Evolutionary conservation across 768 basidiomycete species (phyloP), one percentile per base, ranked within the genome.

Genomic region (Austroboletus eburneus): DNA sequence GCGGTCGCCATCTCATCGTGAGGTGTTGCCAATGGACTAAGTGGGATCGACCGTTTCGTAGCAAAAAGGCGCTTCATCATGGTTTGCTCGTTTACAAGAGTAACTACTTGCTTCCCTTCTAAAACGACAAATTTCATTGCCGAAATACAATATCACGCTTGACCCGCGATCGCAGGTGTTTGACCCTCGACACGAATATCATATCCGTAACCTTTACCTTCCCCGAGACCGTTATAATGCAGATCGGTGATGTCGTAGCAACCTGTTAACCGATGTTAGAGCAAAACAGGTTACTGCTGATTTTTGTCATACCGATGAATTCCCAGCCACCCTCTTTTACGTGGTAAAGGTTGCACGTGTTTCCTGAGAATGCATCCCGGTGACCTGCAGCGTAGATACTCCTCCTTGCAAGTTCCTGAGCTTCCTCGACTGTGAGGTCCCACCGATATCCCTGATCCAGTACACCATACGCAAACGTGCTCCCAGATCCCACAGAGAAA

Each of bases 401-500:
- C 57, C 94, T 73, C 63, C 93, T 72, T 16, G 87, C 96, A 21
- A 98, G 81, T 60, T 98, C 96, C 63, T 91, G 87, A 2, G 96
- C 96, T 51, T 96, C 95, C 50, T 84, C 92, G 48, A 90, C 91
- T 18, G 84, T 80, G 49, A 99, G 70, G 62, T 98, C 93, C 90
- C 89, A 98, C 49, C 73, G 80, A 65, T 94, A 93, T 12, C 87
- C 93, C 69, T 96, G 94, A 68, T 98, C 96, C 39, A 96, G 77
- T 2, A 98, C 91, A 76, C 96, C 95, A 61, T 98, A 98, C n/a
- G 96, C 96, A 57, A 93, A 96, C 7, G 96, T 97, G 64, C 89
- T 91, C 59, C 96, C 96, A 4, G 95, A 97, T 23, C 96, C 96
- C 29, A 99, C 96, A 5, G 93, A 96, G 75, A 99, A 99, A n/a